Base-by-base conservation (phyloP, 2,329 filamentous ascomycete genomes). In the Chaetoscypha palmicola region DNA sequence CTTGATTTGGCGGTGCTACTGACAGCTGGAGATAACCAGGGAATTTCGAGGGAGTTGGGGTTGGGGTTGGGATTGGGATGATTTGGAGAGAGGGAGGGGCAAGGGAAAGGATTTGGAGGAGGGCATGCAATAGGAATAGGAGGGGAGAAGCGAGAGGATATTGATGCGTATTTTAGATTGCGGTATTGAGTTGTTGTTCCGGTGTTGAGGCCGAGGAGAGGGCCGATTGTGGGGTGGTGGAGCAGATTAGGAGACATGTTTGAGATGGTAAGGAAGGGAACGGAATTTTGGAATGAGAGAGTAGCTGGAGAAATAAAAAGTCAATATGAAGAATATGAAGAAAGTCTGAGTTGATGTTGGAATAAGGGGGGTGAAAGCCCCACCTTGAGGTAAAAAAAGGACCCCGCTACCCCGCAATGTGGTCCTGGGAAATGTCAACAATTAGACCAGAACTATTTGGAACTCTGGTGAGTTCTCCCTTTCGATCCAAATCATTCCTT, bases 141-240 rank as follows among this genome's bases (percentile, higher is more conserved):
- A 12, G 63, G 57, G 43, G 57, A 40, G 48, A 58, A 66, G 35
- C 64, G 53, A 2, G 51, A 56, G 2, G 62, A 59, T 43, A 66
- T 59, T 1, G 45, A 45, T 5, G 62, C 63, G 33, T 60, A 66
- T 53, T 62, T 64, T 17, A 66, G 49, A 24, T 61, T 60, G 19
- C 62, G 55, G 46, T 62, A 66, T 45, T 66, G 60, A 10, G 55
- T 46, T 32, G 51, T 52, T 30, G 47, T 38, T 16, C 35, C 7
- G 7, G 46, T 48, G n/a, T 33, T 11, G 8, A 16, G 24, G 33
- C 51, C 51, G 19, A 38, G 47, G 23, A 54, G 31, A 4, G 21
- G 24, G 9, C 51, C 49, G 1, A 54, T 41, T 5, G 10, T 40
- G 10, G 37, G 26, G 24, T 54, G 51, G 23, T 35, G 21, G n/a